Conservation (phyloP, 139 green algal genomes). For the Nannochloris sp. region DNA sequence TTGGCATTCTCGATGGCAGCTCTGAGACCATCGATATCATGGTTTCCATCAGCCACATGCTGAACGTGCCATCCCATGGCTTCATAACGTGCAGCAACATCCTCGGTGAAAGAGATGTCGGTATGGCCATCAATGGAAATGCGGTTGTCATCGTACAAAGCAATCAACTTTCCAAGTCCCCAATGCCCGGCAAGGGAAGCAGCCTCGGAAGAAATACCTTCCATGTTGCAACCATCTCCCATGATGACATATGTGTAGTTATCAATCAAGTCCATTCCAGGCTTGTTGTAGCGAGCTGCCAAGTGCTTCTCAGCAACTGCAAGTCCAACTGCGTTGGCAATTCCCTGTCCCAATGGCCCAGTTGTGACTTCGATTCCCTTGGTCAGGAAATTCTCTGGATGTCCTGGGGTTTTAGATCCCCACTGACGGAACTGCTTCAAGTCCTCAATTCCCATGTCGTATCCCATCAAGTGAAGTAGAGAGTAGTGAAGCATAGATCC, state of each 20-base stretch:
- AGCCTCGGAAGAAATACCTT: slow-evolving; percentile 96
- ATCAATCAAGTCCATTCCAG: slow-evolving; percentile 82
- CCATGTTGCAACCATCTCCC: slow-evolving; percentile 98
- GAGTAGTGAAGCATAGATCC: slow-evolving; percentile 98
- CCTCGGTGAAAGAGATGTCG: slow-evolving; percentile 99
- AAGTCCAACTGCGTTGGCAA: slow-evolving; percentile 93
- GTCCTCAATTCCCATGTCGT: slow-evolving; percentile 83
- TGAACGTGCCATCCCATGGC: slow-evolving; percentile 84
- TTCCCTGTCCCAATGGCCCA: slow-evolving; percentile 91
- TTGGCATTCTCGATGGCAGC: slow-evolving; percentile 58
- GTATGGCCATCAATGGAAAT: slow-evolving; percentile 99
- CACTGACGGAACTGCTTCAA: slow-evolving; percentile 96
- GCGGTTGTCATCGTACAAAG: slow-evolving; percentile 98
- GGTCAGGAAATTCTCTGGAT: slow-evolving; percentile 98
- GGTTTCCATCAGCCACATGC: slow-evolving; percentile 90
- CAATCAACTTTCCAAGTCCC: slow-evolving; percentile 98
- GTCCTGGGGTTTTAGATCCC: slow-evolving; percentile 83
- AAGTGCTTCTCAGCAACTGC: slow-evolving; percentile 89
- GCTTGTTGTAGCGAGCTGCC: slow-evolving; percentile 98
- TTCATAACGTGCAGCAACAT: slow-evolving; percentile 87
- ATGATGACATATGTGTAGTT: slow-evolving; percentile 99
- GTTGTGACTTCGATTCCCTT: slow-evolving; percentile 95
- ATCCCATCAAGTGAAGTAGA: slow-evolving; percentile 94
- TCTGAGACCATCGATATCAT: slow-evolving; percentile 77
- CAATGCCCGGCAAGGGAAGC: slow-evolving; percentile 94